Conservation (phyloP, 2,329 filamentous ascomycete genomes). For the Venturia carpophila region DNA sequence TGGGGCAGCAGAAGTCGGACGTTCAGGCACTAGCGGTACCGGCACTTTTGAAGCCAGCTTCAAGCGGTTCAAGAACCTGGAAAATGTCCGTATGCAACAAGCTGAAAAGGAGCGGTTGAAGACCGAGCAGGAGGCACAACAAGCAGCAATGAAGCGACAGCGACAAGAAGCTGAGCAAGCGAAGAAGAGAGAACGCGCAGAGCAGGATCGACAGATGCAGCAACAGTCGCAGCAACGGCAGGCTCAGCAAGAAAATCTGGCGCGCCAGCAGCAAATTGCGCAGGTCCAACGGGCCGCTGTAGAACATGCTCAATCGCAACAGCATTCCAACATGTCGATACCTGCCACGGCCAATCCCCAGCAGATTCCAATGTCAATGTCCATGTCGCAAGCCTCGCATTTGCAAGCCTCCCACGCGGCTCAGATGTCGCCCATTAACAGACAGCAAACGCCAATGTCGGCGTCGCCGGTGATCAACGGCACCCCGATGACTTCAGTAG, state of each 20-base stretch:
- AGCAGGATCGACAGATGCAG: conserved; percentile 26
- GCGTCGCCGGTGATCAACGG: conserved; percentile 50
- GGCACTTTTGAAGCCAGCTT: conserved; percentile 72
- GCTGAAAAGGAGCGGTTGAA: conserved; percentile 57
- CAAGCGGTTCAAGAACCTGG: conserved; percentile 84
- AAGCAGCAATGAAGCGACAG: conserved; percentile 29
- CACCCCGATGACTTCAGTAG: conserved; percentile 35
- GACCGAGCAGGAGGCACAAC: conserved; percentile 48
- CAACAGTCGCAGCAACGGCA: conserved; percentile 25
- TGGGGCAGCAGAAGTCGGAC: conserved; percentile 60
- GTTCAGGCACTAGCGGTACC: conserved; percentile 44
- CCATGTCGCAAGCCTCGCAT: conserved; percentile 31
- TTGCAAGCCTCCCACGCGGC: conserved; percentile 21
- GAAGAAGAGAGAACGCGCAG: conserved; percentile 21
- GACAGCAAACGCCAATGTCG: conserved; percentile 57
- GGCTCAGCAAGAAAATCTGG: conserved; percentile 41
- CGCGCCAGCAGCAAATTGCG: conserved; percentile 41
- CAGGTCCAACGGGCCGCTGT: conserved; percentile 37
- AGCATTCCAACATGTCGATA: conserved; percentile 19
- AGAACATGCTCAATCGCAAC: conserved; percentile 35
- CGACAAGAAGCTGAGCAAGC: conserved; percentile 24
- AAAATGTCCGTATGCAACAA: conserved; percentile 71
- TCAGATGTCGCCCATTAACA: conserved; percentile 34
- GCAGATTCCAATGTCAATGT: conserved; percentile 38
- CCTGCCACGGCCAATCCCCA: conserved; percentile 25